Evolutionary conservation across 1,139 yeast genomes (phyloP), one percentile per base, ranked within the genome.

Genomic region (Pichia sp.): DNA sequence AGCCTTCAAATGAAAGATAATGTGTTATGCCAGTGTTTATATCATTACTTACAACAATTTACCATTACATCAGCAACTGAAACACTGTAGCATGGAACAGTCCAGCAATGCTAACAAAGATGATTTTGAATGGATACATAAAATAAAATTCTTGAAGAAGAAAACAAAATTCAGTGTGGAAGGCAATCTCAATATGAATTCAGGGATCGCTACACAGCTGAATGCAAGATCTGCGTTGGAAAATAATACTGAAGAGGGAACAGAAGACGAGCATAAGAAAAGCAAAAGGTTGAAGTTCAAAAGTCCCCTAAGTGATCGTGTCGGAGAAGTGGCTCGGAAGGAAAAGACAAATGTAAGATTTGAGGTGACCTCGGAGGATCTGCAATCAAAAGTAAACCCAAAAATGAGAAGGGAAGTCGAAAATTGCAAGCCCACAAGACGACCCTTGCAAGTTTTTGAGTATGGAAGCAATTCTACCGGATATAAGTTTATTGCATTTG

Each of bases 401-500:
- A 8, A 30, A 42, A 16, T 7, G 6, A 38, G 31, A 29, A 47
- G 15, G 31, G 8, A 42, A 45, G 5, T 31, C 13, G 7, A 45
- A 8, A 34, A 44, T 26, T 8, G 29, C 4, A 44, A 26, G 13
- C 10, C 34, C n/a, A 8, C 47, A 29, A 32, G 19, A 19, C 41
- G 47, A n/a, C 54, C 53, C 30, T 13, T 43, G 2, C 23, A 31
- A 1, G 23, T 58, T 5, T 34, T 49, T 7, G 72, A 72, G 55
- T 73, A 69, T 67, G 76, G 76, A 0, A 70, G 72, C 0, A 31
- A 47, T 1, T 66, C 70, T 16, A 66, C 71, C 48, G 76, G 76
- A 0, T 73, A 72, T 51, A 57, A 69, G 29, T 66, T 65, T 55
- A 58, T 67, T 5, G 61, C 68, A 15, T 59, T 59, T 50, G 19